A percentile compares a stretch with the other conserved stretches of the same genome.
These are phyloP conservation scores for Daldinia bambusicola DNA, from an alignment of 495 filamentous ascomycete genomes.

Conservation along the genomic window DNA sequence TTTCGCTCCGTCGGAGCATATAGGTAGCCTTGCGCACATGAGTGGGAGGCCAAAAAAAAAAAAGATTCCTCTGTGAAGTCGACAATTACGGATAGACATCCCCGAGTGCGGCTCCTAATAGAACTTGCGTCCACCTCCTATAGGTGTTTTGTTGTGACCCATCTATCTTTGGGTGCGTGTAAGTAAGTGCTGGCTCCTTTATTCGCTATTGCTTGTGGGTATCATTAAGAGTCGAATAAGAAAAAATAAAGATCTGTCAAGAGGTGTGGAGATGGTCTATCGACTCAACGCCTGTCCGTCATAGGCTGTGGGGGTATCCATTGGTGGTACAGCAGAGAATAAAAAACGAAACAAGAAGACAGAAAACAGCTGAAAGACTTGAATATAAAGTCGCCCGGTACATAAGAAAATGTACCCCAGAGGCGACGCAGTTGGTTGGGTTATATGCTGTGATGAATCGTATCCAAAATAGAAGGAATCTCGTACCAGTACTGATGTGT, in stretches of 20 bases:
- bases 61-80: neutral
- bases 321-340: conserved; percentile 37
- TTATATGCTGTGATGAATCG: conserved; percentile 40
- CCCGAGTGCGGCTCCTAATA: conserved; percentile 29
- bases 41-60: conserved; percentile 1
- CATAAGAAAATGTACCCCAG: conserved; percentile 25
- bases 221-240: conserved; percentile 43
- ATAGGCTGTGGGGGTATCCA: conserved; percentile 36
- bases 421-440: conserved; percentile 35
- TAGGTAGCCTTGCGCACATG: conserved; percentile 20
- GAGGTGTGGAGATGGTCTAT: conserved; percentile 43
- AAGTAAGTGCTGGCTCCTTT: conserved; percentile 29
- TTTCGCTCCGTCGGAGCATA: conserved; percentile 19
- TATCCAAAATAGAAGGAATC: conserved; percentile 39
- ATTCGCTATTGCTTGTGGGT: conserved; percentile 41
- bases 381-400: conserved; percentile 20
- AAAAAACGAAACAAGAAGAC: conserved; percentile 33
- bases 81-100: conserved; percentile 21
- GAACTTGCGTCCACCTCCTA: conserved; percentile 27
- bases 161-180: conserved; percentile 24
- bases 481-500: conserved; percentile 28
- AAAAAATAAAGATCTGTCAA: conserved; percentile 34
- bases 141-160: conserved; percentile 46
- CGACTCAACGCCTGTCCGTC: conserved; percentile 34
- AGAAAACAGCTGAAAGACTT: conserved; percentile 13